Percentiles rank a stretch among this genome's conserved stretches.
Evolutionary conservation across 2,329 filamentous ascomycete genomes (phyloP).

Genomic region (Teratosphaeria nubilosa): DNA sequence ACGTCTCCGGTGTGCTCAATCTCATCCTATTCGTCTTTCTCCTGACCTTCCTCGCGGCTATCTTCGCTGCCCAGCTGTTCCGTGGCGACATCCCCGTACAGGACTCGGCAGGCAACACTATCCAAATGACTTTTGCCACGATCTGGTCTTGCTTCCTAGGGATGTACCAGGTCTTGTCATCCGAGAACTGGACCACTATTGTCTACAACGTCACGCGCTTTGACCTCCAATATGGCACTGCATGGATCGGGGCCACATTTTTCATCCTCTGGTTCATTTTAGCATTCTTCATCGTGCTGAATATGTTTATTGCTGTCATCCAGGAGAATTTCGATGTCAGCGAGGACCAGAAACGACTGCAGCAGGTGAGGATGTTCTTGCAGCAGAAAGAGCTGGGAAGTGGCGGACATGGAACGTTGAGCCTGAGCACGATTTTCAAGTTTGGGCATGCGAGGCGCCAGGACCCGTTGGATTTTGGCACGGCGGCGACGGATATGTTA

Average conservation of each 20-base stretch:
- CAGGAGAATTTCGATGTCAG: conserved; percentile 99
- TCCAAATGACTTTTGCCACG: conserved; percentile 69
- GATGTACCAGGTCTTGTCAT: conserved; percentile 95
- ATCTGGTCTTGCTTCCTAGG: conserved; percentile 95
- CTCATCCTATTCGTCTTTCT: conserved; percentile 94
- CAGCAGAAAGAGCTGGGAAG: conserved; percentile 77
- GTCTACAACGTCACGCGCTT: conserved; percentile 71
- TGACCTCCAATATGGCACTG: conserved; percentile 55
- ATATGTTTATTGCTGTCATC: conserved; percentile 99
- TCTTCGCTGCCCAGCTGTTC: conserved; percentile 88
- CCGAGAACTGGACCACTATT: conserved; percentile 88
- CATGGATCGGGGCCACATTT: conserved; percentile 87
- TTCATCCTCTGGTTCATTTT: conserved; percentile 94
- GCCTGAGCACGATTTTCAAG: conserved; percentile 56
- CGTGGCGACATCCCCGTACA: conserved; percentile 63
- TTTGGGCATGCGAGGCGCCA: conserved; percentile 53
- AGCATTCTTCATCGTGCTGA: conserved; percentile 88
- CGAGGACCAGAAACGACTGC: conserved; percentile 92
- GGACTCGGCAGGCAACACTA: conserved; percentile 52
- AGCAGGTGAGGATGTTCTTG: conserved; percentile 91
- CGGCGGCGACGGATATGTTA: conserved; percentile 88
- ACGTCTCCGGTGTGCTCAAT: conserved; percentile 84
- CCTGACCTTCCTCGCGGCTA: conserved; percentile 85
- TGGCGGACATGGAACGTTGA: conserved; percentile 58
- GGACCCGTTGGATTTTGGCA: conserved; percentile 85